Base-by-base conservation (phyloP, 495 filamentous ascomycete genomes). In the Neurospora africana region DNA sequence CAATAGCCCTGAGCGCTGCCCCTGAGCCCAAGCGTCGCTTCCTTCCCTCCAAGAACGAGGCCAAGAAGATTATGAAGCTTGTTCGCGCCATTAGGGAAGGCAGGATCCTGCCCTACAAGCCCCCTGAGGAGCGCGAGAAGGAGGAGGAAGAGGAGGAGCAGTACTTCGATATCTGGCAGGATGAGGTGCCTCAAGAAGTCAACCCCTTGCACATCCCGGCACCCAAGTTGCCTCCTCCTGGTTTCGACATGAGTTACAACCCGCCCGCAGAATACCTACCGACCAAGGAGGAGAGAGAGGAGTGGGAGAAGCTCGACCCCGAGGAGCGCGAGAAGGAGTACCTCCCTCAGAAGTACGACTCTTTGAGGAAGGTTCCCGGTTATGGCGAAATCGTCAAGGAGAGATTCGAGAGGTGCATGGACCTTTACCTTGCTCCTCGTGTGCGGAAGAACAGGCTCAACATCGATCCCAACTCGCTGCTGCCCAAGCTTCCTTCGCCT, bases 21-120 rank as follows among this genome's bases (percentile, higher is more conserved):
- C 95, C 95, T 43, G 95, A 99, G 78, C 95, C 95, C 6, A 99
- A 99, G 83, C 87, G 95, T 61, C 91, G 95, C 75, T 99, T 98
- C 79, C 83, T 98, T 19, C 95, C 96, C 11, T 98, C 96, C n/a
- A 98, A 97, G 82, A 93, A 98, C 77, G 95, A 99, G 83, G 91
- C 92, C 21, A 98, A 97, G 87, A 87, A 94, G 72, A 88, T 99
- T 68, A 97, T 98, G 94, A 98, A 99, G 84, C 90, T 99, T 75
- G 95, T 98, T 44, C 93, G 92, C 78, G 95, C 95, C 30, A 99
- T 99, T 72, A 87, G 90, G 53, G 95, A 98, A 82, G 96, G 96
- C 39, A 89, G 93, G 38, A 99, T 99, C 71, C 84, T 97, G 74
- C 95, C 95, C 21, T 97, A 95, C 82, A 93, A 91, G 78, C 89